These are phyloP conservation scores for Irpex sp. DNA, from an alignment of 1,284 basidiomycete genomes.

Conservation along the genomic window DNA sequence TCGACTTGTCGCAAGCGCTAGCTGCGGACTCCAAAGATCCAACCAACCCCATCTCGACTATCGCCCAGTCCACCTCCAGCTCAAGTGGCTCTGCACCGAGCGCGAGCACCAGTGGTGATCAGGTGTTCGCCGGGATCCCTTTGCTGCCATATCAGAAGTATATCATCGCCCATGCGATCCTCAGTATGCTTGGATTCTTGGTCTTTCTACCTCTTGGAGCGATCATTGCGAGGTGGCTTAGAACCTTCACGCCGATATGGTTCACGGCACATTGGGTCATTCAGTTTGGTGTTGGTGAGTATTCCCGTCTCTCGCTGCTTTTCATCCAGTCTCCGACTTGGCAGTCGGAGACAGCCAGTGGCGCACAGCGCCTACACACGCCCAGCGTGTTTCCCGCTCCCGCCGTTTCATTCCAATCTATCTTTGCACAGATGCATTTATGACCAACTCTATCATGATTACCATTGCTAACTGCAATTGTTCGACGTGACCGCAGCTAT, in stretches of 20 bases:
- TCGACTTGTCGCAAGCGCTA: constrained; percentile 25
- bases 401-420: background rate
- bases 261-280: constrained; percentile 27
- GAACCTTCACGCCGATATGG: constrained; percentile 27
- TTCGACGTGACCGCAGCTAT: constrained; percentile 25
- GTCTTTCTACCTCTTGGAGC: constrained; percentile 28
- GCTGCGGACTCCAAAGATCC: constrained; percentile 12
- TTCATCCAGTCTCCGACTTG: background rate
- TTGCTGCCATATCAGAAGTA: constrained; percentile 26
- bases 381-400: background rate
- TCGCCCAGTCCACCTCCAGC: background rate
- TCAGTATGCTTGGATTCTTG: constrained; percentile 29
- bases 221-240: constrained; percentile 27
- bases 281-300: constrained; percentile 23
- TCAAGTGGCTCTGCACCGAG: background rate
- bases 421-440: background rate
- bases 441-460: background rate
- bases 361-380: background rate
- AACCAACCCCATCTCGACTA: constrained; percentile 12
- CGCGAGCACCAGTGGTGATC: background rate
- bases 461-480: background rate
- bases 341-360: background rate
- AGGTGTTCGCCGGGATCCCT: constrained; percentile 12
- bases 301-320: background rate
- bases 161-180: constrained; percentile 36